phyloP scores from a whole-genome alignment of 495 filamentous ascomycete genomes.

The Aspergillus cavernicola region DNA sequence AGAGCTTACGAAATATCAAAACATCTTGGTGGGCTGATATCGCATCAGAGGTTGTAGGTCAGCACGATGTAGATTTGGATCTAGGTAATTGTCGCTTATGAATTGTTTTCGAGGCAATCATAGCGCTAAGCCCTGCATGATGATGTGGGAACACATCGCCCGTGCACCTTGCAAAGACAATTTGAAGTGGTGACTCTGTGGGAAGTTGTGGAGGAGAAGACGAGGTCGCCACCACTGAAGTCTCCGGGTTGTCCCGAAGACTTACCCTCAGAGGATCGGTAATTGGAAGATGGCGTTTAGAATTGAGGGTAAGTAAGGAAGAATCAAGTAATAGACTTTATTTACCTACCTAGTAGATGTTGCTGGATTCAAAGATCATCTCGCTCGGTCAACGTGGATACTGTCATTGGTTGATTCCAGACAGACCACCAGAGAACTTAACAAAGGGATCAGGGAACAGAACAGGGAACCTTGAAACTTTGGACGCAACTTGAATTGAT shows the following conservation, averaged over 20 bases:
- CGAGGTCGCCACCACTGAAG: not conserved
- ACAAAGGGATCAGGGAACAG: not conserved
- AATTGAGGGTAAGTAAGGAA: too few species aligned
- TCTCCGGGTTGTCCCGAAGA: not conserved
- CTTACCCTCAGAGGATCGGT: too few species aligned
- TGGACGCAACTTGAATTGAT: not conserved
- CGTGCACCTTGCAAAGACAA: too few species aligned
- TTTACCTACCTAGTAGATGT: too few species aligned
- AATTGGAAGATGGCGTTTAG: too few species aligned
- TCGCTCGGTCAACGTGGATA: not conserved
- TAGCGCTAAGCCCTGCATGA: constrained; percentile 11
- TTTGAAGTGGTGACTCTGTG: too few species aligned
- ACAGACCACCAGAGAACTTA: constrained; percentile 1
- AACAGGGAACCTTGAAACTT: not conserved
- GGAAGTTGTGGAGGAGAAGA: too few species aligned
- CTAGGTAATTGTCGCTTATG: not conserved
- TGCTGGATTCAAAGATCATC: too few species aligned
- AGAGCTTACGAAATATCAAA: too few species aligned
- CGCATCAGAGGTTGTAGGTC: too few species aligned
- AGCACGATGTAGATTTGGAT: too few species aligned
- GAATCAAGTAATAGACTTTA: constrained; percentile 1
- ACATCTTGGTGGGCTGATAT: too few species aligned
- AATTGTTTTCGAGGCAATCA: not conserved
- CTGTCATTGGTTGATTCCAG: constrained; percentile 2
- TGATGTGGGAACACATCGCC: constrained; percentile 12